phyloP scores from a whole-genome alignment of 2,329 filamentous ascomycete species.

The Nemania bipapillata region DNA sequence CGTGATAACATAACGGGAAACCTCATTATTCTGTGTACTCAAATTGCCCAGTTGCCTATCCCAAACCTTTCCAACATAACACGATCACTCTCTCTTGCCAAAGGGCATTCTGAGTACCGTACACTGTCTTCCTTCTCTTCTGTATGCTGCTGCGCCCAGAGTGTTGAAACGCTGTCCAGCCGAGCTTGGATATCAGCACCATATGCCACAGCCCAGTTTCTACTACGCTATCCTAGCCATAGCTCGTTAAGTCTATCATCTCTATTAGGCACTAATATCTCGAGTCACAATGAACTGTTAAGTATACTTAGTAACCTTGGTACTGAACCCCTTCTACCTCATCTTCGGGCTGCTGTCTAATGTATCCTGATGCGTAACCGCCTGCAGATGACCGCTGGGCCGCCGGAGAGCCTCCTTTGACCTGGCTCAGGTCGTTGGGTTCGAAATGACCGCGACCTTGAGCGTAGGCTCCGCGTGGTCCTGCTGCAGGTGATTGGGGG shows the following conservation, averaged over 20 bases:
- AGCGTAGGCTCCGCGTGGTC: conserved; percentile 2
- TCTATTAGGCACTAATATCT: background rate
- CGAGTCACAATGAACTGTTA: background rate
- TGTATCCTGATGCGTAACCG: background rate
- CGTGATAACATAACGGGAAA: background rate
- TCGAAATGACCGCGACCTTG: background rate
- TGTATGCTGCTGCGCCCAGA: background rate
- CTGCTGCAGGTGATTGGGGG: conserved; percentile 1
- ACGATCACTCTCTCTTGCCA: too few relatives aligned
- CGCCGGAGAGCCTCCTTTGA: conserved; percentile 3
- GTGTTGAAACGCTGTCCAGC: background rate
- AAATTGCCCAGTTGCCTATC: background rate
- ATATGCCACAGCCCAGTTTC: background rate
- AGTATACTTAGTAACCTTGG: background rate
- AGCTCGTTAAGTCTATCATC: background rate
- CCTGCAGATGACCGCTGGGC: background rate
- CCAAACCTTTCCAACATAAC: conserved; percentile 1
- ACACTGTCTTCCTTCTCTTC: conserved; percentile 1
- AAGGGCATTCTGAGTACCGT: too few relatives aligned
- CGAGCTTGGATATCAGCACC: background rate
- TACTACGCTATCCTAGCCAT: background rate
- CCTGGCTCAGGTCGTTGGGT: background rate
- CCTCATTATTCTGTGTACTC: background rate
- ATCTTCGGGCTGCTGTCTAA: background rate
- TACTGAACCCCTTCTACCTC: conserved; percentile 1